These are phyloP conservation scores for Cinchona pubescens DNA, from an alignment of 257 asterid species.

Conservation along the genomic window DNA sequence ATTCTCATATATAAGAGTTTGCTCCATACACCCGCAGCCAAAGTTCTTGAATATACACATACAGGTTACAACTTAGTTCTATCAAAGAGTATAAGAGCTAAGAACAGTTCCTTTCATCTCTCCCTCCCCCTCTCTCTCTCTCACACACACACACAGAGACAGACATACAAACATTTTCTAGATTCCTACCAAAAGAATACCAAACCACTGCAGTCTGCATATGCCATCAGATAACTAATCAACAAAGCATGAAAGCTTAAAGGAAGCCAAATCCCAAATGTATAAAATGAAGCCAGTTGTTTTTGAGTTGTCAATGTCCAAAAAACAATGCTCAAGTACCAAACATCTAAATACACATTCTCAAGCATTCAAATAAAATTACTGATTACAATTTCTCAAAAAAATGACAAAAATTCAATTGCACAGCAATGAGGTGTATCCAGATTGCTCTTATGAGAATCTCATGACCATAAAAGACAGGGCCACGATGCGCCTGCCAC, in stretches of 20 bases:
- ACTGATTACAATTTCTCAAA: neutral
- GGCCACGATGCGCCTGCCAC: slow-evolving; percentile 92
- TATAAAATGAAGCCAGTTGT: neutral
- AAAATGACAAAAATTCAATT: neutral
- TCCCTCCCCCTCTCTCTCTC: neutral
- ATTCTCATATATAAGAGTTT: neutral
- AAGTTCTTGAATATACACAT: neutral
- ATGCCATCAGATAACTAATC: neutral
- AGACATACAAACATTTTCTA: neutral
- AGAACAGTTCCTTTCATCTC: neutral
- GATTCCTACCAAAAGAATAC: neutral
- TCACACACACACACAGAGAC: neutral
- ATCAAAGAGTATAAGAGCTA: neutral
- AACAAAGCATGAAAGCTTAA: neutral
- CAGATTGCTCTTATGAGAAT: slow-evolving; percentile 62
- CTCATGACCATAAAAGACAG: slow-evolving; percentile 77
- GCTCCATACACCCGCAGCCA: neutral
- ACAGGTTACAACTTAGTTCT: neutral
- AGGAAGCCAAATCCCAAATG: neutral
- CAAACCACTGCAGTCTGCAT: neutral
- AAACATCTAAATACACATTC: neutral
- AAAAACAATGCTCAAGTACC: neutral
- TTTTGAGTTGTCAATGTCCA: neutral
- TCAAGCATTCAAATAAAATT: neutral
- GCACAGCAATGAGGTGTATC: neutral